Base-by-base conservation (phyloP, 805 yeast genomes). In the Sungouiella thailandica region DNA sequence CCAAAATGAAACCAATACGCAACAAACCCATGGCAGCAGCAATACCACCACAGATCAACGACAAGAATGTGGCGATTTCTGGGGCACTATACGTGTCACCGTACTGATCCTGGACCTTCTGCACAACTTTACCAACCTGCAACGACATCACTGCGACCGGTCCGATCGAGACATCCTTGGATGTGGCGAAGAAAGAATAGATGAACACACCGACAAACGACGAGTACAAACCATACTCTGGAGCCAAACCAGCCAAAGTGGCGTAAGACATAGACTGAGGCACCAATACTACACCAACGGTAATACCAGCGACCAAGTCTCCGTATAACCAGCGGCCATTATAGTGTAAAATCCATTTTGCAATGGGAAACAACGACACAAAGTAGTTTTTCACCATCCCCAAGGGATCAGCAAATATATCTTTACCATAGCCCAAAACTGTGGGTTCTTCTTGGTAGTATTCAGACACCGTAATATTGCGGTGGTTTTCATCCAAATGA, bases 221-320 rank as follows among this genome's bases (percentile, higher is more conserved):
- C 10, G 96, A 85, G 60, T 89, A 89, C 29, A 89, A 72, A 31
- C 97, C 97, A 49, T 80, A 89, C 57, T 88, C 82, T 5, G 95
- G 78, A 4, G 78, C 68, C 40, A 89, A 70, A 4, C 83, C 79
- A 5, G 97, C 97, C 41, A 89, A 64, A 52, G 75, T 78, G 7
- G 97, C 97, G 55, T 89, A 89, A 0, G 96, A 88, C 97, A 89
- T 89, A 3, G 93, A 80, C 60, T 89, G 97, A 3, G 97, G 97
- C 19, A 89, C 96, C 45, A 88, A 71, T 13, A 89, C 96, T 41
- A 84, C 78, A 28, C 97, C 97, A 14, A 89, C 95, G 1, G 97
- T 86, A 39, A 89, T 71, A 55, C 97, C 97, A 2, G 97, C 96
- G 36, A 88, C 79, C 42, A 89, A 58, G 59, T 89, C 97, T 19